Percentiles rank a stretch among this genome's conserved stretches.
phyloP scores from a whole-genome alignment of 257 asterid species.

The Anisodus tanguticus region DNA sequence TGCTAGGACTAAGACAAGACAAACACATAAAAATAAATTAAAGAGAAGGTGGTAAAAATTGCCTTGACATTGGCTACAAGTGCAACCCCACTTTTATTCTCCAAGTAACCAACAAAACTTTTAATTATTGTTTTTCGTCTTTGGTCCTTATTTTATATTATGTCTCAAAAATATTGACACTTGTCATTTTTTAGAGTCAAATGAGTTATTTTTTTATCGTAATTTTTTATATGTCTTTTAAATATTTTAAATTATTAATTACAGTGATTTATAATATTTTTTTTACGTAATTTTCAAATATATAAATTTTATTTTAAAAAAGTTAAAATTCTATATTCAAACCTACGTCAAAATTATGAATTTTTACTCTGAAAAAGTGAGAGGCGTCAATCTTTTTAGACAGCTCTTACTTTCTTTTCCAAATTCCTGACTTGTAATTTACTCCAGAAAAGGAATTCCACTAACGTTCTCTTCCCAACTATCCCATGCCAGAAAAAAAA shows the following conservation, averaged over 20 bases:
- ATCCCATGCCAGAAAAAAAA: background rate
- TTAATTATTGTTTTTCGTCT: background rate
- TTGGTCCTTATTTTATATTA: background rate
- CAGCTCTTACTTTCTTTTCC: constrained; percentile 28
- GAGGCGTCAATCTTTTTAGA: no score
- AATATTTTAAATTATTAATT: no score
- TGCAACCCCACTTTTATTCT: constrained; percentile 20
- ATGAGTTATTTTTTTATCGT: no score
- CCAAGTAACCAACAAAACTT: constrained; percentile 16
- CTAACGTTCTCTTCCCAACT: constrained; percentile 13
- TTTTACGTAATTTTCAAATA: no score
- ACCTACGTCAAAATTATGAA: no score
- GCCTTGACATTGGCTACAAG: constrained; percentile 35
- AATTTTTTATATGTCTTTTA: no score
- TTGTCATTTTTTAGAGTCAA: no score
- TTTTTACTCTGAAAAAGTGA: no score
- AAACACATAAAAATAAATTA: background rate
- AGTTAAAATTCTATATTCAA: no score
- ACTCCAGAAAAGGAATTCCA: constrained; percentile 28
- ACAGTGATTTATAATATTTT: no score
- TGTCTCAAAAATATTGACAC: no score
- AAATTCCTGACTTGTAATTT: constrained; percentile 36
- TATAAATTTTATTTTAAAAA: no score
- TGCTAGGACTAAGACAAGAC: constrained; percentile 14
- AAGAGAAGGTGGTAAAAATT: constrained; percentile 13